Evolutionary conservation across 2,329 filamentous ascomycete genomes (phyloP).

Genomic region (Escovopsis sp.): DNA sequence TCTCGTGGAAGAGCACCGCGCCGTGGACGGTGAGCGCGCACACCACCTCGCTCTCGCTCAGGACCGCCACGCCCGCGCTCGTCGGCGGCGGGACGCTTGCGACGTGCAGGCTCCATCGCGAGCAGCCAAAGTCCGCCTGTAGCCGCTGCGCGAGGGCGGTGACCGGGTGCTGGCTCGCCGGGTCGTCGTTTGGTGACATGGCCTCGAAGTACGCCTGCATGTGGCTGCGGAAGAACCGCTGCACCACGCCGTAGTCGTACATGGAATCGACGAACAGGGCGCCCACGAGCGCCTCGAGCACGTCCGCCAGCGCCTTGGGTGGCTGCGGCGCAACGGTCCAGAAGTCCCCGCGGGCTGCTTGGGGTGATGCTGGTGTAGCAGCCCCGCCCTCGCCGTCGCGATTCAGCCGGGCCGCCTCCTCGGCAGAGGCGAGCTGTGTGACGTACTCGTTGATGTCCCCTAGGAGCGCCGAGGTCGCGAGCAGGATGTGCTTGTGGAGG

Average conservation of each 20-base stretch:
- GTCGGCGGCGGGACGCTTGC: slow-evolving; percentile 25
- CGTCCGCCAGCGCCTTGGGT: slow-evolving; percentile 67
- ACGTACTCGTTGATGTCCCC: slow-evolving; percentile 40
- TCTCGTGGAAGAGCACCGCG: slow-evolving; percentile 45
- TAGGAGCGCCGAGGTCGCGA: slow-evolving; percentile 28
- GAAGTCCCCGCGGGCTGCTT: slow-evolving; percentile 33
- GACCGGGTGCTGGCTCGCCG: slow-evolving; percentile 73
- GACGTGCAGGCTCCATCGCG: slow-evolving; percentile 38
- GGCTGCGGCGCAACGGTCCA: slow-evolving; percentile 51
- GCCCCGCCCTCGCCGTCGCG: slow-evolving; percentile 10
- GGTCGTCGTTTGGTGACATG: slow-evolving; percentile 63
- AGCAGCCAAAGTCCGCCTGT: slow-evolving; percentile 50
- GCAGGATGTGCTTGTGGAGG: slow-evolving; percentile 59
- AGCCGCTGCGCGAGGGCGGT: slow-evolving; percentile 56
- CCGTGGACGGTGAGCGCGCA: slow-evolving; percentile 68
- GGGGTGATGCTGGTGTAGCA: slow-evolving; percentile 15
- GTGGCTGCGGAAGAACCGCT: slow-evolving; percentile 61
- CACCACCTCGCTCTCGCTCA: slow-evolving; percentile 39
- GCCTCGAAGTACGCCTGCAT: slow-evolving; percentile 69
- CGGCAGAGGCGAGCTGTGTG: slow-evolving; percentile 38
- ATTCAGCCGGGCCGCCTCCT: slow-evolving; percentile 17
- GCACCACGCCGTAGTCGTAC: slow-evolving; percentile 62
- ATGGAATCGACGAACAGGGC: slow-evolving; percentile 82
- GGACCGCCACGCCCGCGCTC: slow-evolving; percentile 25
- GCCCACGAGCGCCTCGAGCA: slow-evolving; percentile 78